A percentile compares a stretch with the other conserved stretches of the same genome.
These are phyloP conservation scores for Colletotrichum incanum DNA, from an alignment of 2,329 filamentous ascomycete genomes.

Conservation along the genomic window DNA sequence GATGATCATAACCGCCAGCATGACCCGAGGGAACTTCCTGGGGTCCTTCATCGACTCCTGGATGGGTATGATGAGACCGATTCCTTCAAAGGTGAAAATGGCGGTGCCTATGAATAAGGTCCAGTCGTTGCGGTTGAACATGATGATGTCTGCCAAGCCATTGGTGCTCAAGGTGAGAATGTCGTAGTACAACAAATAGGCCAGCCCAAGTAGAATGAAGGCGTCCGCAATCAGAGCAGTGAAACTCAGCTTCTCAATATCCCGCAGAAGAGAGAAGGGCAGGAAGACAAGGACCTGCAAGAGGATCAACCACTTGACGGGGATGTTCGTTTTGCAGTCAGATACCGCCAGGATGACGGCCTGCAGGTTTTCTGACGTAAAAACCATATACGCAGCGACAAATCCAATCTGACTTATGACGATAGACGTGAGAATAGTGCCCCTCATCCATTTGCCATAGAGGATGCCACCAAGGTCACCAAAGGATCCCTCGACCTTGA, in stretches of 20 bases:
- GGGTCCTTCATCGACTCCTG: slow-evolving; percentile 88
- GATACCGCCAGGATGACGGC: slow-evolving; percentile 95
- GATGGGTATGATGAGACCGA: slow-evolving; percentile 83
- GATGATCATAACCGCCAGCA: slow-evolving; percentile 93
- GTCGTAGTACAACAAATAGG: slow-evolving; percentile 97
- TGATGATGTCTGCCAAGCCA: slow-evolving; percentile 87
- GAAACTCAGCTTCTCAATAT: slow-evolving; percentile 97
- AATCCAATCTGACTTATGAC: slow-evolving; percentile 97
- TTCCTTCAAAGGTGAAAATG: slow-evolving; percentile 88
- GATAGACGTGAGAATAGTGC: slow-evolving; percentile 89
- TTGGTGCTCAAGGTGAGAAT: slow-evolving; percentile 84
- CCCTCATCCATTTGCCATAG: slow-evolving; percentile 92
- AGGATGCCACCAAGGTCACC: slow-evolving; percentile 95
- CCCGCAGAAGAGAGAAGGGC: slow-evolving; percentile 92
- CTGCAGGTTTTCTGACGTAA: slow-evolving; percentile 95
- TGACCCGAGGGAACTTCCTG: slow-evolving; percentile 89
- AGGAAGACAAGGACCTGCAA: slow-evolving; percentile 97
- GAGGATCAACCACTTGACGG: slow-evolving; percentile 91
- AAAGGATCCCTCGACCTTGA: slow-evolving; percentile 93
- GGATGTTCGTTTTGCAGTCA: slow-evolving; percentile 87
- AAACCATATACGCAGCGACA: slow-evolving; percentile 95
- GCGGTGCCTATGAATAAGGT: slow-evolving; percentile 98
- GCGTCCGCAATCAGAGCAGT: slow-evolving; percentile 94
- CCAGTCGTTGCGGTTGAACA: slow-evolving; percentile 94
- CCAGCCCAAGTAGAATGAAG: slow-evolving; percentile 92